Evolutionary conservation across 305 asterid genomes (phyloP), one percentile per base, ranked within the genome.

Genomic region (Fraxinus baroniana): DNA sequence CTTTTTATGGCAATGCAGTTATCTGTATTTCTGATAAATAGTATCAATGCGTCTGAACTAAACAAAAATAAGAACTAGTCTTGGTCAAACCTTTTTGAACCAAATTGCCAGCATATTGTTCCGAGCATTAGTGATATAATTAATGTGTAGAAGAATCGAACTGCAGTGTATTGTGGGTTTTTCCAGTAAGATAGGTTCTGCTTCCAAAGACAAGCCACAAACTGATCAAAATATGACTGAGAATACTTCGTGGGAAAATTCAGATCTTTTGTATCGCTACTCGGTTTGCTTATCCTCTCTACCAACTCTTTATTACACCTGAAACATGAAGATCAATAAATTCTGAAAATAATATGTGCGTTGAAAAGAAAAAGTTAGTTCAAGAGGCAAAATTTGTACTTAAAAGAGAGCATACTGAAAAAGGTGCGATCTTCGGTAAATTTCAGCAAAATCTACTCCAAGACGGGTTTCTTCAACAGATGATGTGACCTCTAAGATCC

Each of bases 91-190:
- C 98, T 94, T 90, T 91, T 87, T 76, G 97, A 90, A 82, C 99
- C 99, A 78, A 95, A 93, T 89, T 84, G 86, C 99, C 99, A 95
- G 82, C 97, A 95, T 84, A 95, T 94, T 60, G 93, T 82, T 84
- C 99, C 98, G 72, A 95, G 92, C 97, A 95, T 94, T 87, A 95
- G 84, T 22, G 99, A 90, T 83, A 94, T 94, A 75, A 93, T 93
- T 84, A 88, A 83, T 4, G 98, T 95, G 90, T 94, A 95, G 90
- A 95, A 92, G 91, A 93, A 90, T 80, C 98, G 95, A 80, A 94
- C 99, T 46, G 98, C 98, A 32, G 98, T 95, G 88, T 95, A 95
- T 79, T 94, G 97, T 77, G 99, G 99, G 88, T 94, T 94, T 89
- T 97, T 90, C 99, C 99, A 95, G 86, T 95, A 95, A 55, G 99